Conservation (phyloP, 345 rosid genomes). For the Aquilaria yunnanensis region DNA sequence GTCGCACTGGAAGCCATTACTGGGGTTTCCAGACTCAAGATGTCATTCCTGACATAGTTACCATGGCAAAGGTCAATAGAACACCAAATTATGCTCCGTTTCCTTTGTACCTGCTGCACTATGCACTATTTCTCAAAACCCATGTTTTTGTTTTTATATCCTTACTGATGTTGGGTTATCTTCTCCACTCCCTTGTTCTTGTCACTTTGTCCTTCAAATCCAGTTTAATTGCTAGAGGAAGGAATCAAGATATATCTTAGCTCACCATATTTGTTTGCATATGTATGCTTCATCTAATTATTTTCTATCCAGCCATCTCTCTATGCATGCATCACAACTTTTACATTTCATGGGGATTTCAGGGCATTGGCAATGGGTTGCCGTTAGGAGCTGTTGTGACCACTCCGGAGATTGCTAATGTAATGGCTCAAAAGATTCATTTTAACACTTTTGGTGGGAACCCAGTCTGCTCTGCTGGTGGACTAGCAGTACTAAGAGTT, state of each 20-base stretch:
- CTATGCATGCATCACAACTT: background rate
- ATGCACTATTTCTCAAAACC: background rate
- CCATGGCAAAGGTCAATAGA: slow-evolving; percentile 86
- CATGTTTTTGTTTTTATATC: background rate
- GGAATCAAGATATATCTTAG: too few species aligned
- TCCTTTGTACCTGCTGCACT: background rate
- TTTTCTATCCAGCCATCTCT: too few species aligned
- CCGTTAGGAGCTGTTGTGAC: slow-evolving; percentile 97
- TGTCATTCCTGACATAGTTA: slow-evolving; percentile 90
- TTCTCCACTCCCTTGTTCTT: background rate
- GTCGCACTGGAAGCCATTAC: slow-evolving; percentile 88
- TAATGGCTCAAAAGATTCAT: slow-evolving; percentile 77
- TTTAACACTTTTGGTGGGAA: slow-evolving; percentile 97
- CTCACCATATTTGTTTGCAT: too few species aligned
- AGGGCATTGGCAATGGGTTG: slow-evolving; percentile 96
- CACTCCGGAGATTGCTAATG: slow-evolving; percentile 91
- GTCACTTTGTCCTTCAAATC: background rate
- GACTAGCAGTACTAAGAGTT: slow-evolving; percentile 87
- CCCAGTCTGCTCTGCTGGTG: slow-evolving; percentile 96
- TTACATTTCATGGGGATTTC: slow-evolving; percentile 10
- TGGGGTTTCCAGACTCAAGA: slow-evolving; percentile 96
- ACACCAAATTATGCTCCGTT: background rate
- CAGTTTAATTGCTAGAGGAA: background rate
- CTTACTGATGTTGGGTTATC: background rate
- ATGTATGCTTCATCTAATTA: too few species aligned